Percentiles rank a stretch among this genome's conserved stretches.
Evolutionary conservation across 176 grass and related monocot genomes (phyloP).

Genomic region (Olyra latifolia): DNA sequence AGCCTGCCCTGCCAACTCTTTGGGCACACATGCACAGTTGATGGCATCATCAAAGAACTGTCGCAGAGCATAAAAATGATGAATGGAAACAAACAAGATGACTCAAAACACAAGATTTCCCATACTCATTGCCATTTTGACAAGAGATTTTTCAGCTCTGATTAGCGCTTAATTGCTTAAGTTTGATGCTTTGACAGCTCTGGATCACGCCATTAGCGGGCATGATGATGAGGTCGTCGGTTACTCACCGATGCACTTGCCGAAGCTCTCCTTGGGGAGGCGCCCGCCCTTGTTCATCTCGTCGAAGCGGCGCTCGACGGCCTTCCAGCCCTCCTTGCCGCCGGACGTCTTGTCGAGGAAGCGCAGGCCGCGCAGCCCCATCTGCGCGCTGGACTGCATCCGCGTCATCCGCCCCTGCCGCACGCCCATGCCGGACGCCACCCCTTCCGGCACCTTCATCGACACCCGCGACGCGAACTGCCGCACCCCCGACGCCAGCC

Average conservation of each 20-base stretch:
- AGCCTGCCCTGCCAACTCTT: slow-evolving; percentile 3
- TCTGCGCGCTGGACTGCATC: slow-evolving; percentile 68
- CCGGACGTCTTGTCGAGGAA: slow-evolving; percentile 86
- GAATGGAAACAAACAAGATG: slow-evolving; percentile 9
- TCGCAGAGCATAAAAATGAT: neutral
- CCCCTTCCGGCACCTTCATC: slow-evolving; percentile 68
- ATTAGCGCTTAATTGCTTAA: neutral
- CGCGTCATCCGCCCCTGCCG: slow-evolving; percentile 52
- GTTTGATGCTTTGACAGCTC: neutral
- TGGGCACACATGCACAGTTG: slow-evolving; percentile 4
- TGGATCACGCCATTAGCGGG: neutral
- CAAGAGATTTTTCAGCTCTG: neutral
- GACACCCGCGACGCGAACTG: slow-evolving; percentile 66
- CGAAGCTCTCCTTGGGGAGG: slow-evolving; percentile 84
- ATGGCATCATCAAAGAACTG: neutral
- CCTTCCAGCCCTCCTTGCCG: slow-evolving; percentile 76
- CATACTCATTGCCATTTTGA: neutral
- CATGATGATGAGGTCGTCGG: neutral
- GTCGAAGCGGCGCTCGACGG: slow-evolving; percentile 78
- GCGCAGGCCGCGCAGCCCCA: slow-evolving; percentile 61
- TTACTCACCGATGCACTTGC: slow-evolving; percentile 85
- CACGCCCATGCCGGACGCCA: slow-evolving; percentile 33
- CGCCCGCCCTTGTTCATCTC: slow-evolving; percentile 56
- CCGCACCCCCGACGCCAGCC: slow-evolving; percentile 50
- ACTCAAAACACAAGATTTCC: neutral